Evolutionary conservation across 228 moss, liverwort and hornwort species (phyloP).

Genomic region (Sphagnum magellanicum): DNA sequence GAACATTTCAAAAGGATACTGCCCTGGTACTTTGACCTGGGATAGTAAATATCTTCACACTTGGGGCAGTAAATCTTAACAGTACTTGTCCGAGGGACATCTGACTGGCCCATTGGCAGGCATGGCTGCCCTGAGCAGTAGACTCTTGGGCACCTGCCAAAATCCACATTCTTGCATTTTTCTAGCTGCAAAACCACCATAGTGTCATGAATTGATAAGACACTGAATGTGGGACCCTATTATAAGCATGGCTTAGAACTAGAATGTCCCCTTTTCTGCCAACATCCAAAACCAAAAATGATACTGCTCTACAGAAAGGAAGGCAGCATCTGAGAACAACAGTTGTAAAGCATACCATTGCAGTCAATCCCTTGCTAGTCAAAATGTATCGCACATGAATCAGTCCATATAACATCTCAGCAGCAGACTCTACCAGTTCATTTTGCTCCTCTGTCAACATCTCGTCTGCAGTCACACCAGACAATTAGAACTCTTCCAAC

Average conservation of each 20-base stretch:
- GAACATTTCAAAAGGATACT: slow-evolving; percentile 60
- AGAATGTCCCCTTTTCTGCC: too few species aligned
- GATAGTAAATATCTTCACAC: slow-evolving; percentile 98
- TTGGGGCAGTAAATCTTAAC: slow-evolving; percentile 99
- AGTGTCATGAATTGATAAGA: too few species aligned
- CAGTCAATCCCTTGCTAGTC: slow-evolving; percentile 96
- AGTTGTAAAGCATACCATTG: slow-evolving; percentile 50
- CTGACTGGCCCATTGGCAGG: slow-evolving; percentile 93
- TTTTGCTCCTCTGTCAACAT: slow-evolving; percentile 98
- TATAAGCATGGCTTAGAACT: too few species aligned
- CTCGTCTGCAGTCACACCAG: slow-evolving; percentile 53
- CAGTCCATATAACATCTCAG: slow-evolving; percentile 96
- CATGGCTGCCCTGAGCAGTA: slow-evolving; percentile 97
- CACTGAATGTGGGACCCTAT: too few species aligned
- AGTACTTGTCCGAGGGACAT: slow-evolving; percentile 89
- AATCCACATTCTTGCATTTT: slow-evolving; percentile 96
- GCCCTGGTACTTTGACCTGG: slow-evolving; percentile 99
- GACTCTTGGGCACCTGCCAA: slow-evolving; percentile 96
- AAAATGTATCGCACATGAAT: slow-evolving; percentile 97
- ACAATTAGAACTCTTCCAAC: too few species aligned
- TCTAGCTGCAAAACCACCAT: slow-evolving; percentile 57
- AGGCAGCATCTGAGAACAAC: too few species aligned
- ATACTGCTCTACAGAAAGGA: too few species aligned
- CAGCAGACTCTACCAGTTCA: slow-evolving; percentile 95
- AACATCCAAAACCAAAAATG: too few species aligned